These are phyloP conservation scores for Aspergillus phoenicis DNA, from an alignment of 2,329 filamentous ascomycete genomes.

Conservation along the genomic window DNA sequence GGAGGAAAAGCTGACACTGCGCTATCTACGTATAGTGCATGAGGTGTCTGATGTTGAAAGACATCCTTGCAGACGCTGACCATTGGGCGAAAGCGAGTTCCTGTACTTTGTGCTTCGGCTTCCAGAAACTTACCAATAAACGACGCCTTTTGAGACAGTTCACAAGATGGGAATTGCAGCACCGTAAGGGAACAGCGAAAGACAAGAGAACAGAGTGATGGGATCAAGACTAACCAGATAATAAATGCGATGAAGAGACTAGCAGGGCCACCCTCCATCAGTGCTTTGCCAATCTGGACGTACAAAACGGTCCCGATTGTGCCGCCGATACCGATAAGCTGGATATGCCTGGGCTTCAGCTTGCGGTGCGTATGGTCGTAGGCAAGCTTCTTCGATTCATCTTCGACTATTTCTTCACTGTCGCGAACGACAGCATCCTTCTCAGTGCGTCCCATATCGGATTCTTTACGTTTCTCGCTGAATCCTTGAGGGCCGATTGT, in stretches of 20 bases:
- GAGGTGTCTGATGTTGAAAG: background rate
- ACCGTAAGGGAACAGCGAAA: slow-evolving; percentile 9
- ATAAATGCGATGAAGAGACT: slow-evolving; percentile 50
- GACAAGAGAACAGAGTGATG: slow-evolving; percentile 5
- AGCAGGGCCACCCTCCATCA: slow-evolving; percentile 46
- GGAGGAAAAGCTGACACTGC: background rate
- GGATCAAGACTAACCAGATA: slow-evolving; percentile 44
- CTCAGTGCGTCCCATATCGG: slow-evolving; percentile 17
- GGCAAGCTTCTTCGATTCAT: slow-evolving; percentile 27
- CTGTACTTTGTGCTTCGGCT: background rate
- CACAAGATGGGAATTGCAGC: background rate
- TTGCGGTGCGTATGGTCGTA: slow-evolving; percentile 44
- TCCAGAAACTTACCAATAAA: slow-evolving; percentile 6
- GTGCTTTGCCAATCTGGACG: slow-evolving; percentile 45
- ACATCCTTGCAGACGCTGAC: background rate
- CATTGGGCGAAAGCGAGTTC: background rate
- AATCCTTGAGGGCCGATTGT: slow-evolving; percentile 17
- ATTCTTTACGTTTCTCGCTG: slow-evolving; percentile 14
- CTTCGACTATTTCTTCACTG: slow-evolving; percentile 26
- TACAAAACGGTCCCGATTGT: slow-evolving; percentile 49
- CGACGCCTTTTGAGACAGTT: slow-evolving; percentile 6
- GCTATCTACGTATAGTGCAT: background rate
- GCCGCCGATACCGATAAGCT: slow-evolving; percentile 52
- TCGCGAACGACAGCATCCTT: slow-evolving; percentile 22
- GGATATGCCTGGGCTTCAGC: slow-evolving; percentile 49